Base-by-base conservation (phyloP, 768 basidiomycete species). In the Leucocoprinus leucothites region DNA sequence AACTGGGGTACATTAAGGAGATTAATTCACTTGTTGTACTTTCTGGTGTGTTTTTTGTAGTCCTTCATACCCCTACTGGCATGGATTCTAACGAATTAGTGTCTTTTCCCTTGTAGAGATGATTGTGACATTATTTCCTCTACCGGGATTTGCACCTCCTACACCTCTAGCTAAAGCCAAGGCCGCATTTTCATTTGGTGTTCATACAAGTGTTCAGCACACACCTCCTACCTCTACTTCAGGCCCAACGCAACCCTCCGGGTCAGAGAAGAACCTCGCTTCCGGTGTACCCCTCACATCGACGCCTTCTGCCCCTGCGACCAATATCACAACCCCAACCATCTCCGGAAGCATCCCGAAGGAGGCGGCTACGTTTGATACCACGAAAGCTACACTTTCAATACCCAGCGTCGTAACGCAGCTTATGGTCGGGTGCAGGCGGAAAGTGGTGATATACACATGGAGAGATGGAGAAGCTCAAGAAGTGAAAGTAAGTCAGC, bases 401-500 rank as follows among this genome's bases (percentile, higher is more conserved):
- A 84, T 88, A 28, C 85, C 90, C 31, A 79, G 78, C 2, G 68
- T 86, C 21, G 74, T 91, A n/a, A 93, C 93, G 0, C 78, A 80
- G 53, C 78, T 99, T 14, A 77, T 91, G 11, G 78, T 97, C 3
- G 96, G 94, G 24, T 97, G 95, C 66, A 74, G 89, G 58, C 80
- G 93, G 59, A 92, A 86, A 66, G 82, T 91, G 6, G 86, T 94
- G 0, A 71, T 97, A 14, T 94, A 94, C 66, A 80, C 82, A 7
- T 95, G 94, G 89, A 86, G 80, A 58, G 91, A 94, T 62, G 89
- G 91, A 16, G 87, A 93, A 56, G 77, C 85, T 22, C 85, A 91
- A 59, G 85, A 84, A 41, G 67, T 76, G 47, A 85, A 84, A 74
- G 91, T 91, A 61, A 51, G 78, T 60, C 16, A 4, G n/a, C 26